Evolutionary conservation across 768 basidiomycete species (phyloP).

Genomic region (Leccinum fibrillosum): DNA sequence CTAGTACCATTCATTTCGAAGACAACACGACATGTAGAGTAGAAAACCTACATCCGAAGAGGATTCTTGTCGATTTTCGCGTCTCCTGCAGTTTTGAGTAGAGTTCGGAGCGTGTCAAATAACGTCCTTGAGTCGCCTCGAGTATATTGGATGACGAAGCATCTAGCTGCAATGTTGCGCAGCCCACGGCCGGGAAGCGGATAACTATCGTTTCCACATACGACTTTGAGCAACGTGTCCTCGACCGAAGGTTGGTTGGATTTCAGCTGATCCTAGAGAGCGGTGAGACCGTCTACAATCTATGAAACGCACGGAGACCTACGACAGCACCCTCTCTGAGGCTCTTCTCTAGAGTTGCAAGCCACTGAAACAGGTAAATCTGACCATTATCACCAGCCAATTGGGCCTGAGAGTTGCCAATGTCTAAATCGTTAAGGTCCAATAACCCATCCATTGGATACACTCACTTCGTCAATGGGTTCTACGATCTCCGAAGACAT

Average conservation of each 20-base stretch:
- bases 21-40: background rate
- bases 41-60: conserved; percentile 57
- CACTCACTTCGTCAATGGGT: conserved; percentile 31
- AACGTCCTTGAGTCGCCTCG: conserved; percentile 80
- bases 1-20: conserved; percentile 36
- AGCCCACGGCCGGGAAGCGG: conserved; percentile 88
- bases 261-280: conserved; percentile 62
- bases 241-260: conserved; percentile 60
- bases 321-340: conserved; percentile 52
- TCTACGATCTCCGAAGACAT: conserved; percentile 30
- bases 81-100: conserved; percentile 75
- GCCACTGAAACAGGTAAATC: conserved; percentile 83
- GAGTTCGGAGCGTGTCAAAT: conserved; percentile 80
- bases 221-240: conserved; percentile 60
- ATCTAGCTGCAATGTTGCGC: conserved; percentile 75
- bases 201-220: conserved; percentile 59
- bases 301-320: conserved; percentile 24
- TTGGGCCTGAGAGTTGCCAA: conserved; percentile 47
- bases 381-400: conserved; percentile 74
- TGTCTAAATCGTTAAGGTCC: conserved; percentile 9
- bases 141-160: conserved; percentile 68
- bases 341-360: conserved; percentile 60
- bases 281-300: conserved; percentile 1
- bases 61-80: conserved; percentile 66
- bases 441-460: background rate